Evolutionary conservation across 208 protist species (phyloP).

Genomic region (Phytomonas francai): DNA sequence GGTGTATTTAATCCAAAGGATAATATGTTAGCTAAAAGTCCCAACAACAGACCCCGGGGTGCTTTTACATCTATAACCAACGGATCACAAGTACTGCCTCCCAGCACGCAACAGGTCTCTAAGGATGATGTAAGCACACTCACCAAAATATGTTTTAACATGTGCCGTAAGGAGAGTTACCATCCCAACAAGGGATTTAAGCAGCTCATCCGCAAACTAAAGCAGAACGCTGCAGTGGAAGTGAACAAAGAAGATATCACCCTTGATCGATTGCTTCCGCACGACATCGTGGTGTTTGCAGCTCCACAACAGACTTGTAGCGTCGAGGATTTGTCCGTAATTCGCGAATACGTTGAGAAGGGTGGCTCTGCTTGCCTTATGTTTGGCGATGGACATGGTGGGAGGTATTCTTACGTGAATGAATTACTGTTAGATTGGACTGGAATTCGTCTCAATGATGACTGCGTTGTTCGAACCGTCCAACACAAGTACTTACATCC

Average conservation of each 20-base stretch:
- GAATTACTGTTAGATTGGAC: slow-evolving; percentile 79
- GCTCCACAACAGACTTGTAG: slow-evolving; percentile 69
- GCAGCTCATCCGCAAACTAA: slow-evolving; percentile 71
- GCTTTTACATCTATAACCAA: background rate
- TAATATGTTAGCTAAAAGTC: background rate
- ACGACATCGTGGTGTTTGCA: slow-evolving; percentile 78
- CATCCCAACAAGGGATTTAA: slow-evolving; percentile 88
- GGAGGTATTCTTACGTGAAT: slow-evolving; percentile 76
- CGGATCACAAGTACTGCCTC: background rate
- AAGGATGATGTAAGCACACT: background rate
- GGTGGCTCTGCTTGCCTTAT: slow-evolving; percentile 91
- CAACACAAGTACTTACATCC: slow-evolving; percentile 96
- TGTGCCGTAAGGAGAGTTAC: slow-evolving; percentile 83
- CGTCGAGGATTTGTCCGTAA: slow-evolving; percentile 60
- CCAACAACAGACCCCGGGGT: background rate
- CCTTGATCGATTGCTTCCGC: slow-evolving; percentile 53
- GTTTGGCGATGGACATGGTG: slow-evolving; percentile 90
- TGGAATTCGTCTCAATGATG: slow-evolving; percentile 90
- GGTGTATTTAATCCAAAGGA: background rate
- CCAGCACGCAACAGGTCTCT: background rate
- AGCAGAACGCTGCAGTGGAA: slow-evolving; percentile 63
- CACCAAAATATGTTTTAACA: slow-evolving; percentile 74
- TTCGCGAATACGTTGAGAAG: slow-evolving; percentile 79
- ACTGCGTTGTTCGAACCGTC: slow-evolving; percentile 92
- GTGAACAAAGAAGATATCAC: slow-evolving; percentile 89